Evolutionary conservation across 2,329 filamentous ascomycete species (phyloP).

Genomic region (Fusarium graminum): DNA sequence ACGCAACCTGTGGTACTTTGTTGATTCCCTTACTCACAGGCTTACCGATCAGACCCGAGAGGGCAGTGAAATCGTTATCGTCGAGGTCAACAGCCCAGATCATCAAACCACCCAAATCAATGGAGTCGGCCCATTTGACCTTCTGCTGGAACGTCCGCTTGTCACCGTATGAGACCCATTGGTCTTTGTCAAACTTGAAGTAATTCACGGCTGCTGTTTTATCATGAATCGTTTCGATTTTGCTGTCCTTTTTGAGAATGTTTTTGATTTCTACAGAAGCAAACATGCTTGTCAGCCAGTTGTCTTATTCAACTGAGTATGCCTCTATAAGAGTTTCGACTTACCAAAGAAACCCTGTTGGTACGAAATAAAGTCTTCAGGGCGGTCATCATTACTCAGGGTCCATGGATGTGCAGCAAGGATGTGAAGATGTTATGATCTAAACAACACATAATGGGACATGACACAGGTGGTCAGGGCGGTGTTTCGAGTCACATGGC

Average conservation of each 20-base stretch:
- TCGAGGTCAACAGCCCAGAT: conserved; percentile 21
- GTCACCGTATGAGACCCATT: conserved; percentile 12
- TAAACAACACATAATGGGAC: no score
- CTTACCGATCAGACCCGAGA: conserved; percentile 1
- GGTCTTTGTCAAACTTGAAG: not conserved
- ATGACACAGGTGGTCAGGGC: no score
- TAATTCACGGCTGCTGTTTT: conserved; percentile 12
- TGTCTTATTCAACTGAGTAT: no score
- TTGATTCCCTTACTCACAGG: not conserved
- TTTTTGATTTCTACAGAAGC: not conserved
- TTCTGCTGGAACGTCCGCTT: conserved; percentile 15
- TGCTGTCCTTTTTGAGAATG: not conserved
- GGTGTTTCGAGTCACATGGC: no score
- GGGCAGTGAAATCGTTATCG: conserved; percentile 3
- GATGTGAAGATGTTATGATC: no score
- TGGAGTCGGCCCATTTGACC: conserved; percentile 8
- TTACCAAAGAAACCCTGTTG: not conserved
- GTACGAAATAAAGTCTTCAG: no score
- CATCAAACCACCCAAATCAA: conserved; percentile 9
- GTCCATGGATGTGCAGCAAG: no score
- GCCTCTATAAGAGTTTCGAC: not conserved
- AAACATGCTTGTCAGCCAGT: no score
- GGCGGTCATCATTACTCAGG: no score
- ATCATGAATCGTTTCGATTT: not conserved
- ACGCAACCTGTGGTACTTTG: conserved; percentile 1